These are phyloP conservation scores for Acanthamoeba lenticulata DNA, from an alignment of 208 protist species.

Conservation along the genomic window DNA sequence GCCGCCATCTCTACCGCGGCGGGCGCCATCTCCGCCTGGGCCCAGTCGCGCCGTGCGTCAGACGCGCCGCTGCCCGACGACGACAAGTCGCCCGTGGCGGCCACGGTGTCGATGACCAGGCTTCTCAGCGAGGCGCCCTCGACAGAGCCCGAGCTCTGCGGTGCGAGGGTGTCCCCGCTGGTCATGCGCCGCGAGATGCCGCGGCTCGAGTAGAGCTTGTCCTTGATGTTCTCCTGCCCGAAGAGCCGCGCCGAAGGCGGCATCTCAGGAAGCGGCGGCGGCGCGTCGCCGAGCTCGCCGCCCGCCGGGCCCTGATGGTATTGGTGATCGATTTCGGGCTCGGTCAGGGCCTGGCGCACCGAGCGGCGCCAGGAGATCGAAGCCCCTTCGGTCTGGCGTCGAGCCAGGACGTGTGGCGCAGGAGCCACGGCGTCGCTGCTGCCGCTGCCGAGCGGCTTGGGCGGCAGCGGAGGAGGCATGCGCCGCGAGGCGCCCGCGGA, in stretches of 20 bases:
- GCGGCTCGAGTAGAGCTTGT: conserved; percentile 20
- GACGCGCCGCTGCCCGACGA: too few species aligned
- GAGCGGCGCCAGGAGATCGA: not conserved
- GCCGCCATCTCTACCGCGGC: too few species aligned
- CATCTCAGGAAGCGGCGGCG: not conserved
- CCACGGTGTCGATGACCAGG: not conserved
- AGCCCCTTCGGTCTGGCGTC: not conserved
- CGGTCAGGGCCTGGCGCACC: not conserved
- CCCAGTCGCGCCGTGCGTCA: too few species aligned
- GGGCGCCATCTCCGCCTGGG: too few species aligned
- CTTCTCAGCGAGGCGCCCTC: not conserved
- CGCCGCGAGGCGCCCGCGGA: not conserved
- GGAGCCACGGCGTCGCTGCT: not conserved
- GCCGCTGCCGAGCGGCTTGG: not conserved
- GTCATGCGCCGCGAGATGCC: not conserved
- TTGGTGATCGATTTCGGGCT: not conserved
- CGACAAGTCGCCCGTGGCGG: not conserved
- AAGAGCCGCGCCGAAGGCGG: not conserved
- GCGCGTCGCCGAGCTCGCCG: not conserved
- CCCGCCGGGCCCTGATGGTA: too few species aligned
- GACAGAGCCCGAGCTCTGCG: not conserved
- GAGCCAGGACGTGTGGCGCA: not conserved
- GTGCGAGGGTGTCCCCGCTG: not conserved
- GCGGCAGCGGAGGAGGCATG: not conserved
- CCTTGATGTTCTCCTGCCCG: conserved; percentile 5